Evolutionary conservation across 2,329 filamentous ascomycete genomes (phyloP), one percentile per base, ranked within the genome.

Genomic region (Catunica adiposa): DNA sequence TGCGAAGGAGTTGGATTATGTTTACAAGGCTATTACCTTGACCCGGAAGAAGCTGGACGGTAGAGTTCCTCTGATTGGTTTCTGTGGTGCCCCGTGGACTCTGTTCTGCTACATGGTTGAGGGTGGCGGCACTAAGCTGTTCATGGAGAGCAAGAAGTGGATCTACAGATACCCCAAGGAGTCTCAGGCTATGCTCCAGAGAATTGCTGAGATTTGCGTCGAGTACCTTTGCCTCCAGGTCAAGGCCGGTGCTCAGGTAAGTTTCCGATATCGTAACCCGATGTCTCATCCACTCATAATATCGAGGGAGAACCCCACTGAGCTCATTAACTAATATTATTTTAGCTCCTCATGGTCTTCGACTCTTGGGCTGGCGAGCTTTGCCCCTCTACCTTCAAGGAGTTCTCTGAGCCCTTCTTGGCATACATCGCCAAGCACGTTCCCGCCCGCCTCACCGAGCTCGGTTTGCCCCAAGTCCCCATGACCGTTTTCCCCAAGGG

Each of bases 401-500:
- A 83, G 56, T 94, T 97, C 67, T 83, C 87, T 1, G 78, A 92
- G 61, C 92, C 92, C 1, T 95, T 90, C 66, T 76, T 98, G 54
- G 78, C 78, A 46, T 82, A 89, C 66, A 97, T 98, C 62, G 82
- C 89, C 9, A 74, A 84, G 62, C 78, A 89, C 62, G 76, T 98
- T 2, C 90, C 90, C 1, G 75, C 73, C 62, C 82, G 80, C 59
- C 71, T 97, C 57, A 73, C 78, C 62, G 84, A 86, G 66, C 75
- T 94, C 65, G 82, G 82, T 0, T 70, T 90, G 54, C 85, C 89
- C 57, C 75, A 73, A 9, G 90, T 98, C 2, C 92, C 92, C 2
- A 96, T 97, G 89, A 94, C 89, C 3, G 89, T 97, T 23, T 98
- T 98, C 68, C 89, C 92, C 37, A 98, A 98, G 73, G 92, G 92